Percentiles rank a stretch among this genome's conserved stretches.
These are phyloP conservation scores for Boletus sensibilis DNA, from an alignment of 768 basidiomycete species.

Conservation along the genomic window DNA sequence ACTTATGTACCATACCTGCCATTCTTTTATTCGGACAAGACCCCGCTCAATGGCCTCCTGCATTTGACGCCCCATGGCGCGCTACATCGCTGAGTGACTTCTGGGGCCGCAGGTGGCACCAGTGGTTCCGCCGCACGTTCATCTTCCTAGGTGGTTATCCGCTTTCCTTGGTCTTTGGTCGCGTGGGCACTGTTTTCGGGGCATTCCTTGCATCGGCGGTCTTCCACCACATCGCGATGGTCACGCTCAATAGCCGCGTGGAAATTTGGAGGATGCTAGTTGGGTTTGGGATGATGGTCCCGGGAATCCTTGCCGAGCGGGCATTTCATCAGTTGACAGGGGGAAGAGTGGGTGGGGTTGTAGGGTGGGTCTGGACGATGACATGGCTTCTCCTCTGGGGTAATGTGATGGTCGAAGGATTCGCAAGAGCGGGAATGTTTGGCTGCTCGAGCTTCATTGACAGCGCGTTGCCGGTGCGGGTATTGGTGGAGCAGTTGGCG, in stretches of 20 bases:
- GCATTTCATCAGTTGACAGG: slow-evolving; percentile 24
- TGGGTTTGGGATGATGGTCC: slow-evolving; percentile 56
- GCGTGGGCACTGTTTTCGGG: slow-evolving; percentile 49
- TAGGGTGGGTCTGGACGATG: slow-evolving; percentile 38
- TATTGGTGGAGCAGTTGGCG: slow-evolving; percentile 10
- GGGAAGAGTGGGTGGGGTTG: slow-evolving; percentile 27
- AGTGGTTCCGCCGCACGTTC: slow-evolving; percentile 34
- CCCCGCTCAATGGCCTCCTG: slow-evolving; percentile 34
- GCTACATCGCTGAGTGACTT: slow-evolving; percentile 38
- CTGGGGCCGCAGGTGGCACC: slow-evolving; percentile 42
- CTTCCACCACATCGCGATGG: slow-evolving; percentile 51
- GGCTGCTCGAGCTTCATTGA: slow-evolving; percentile 9
- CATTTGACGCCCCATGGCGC: slow-evolving; percentile 34
- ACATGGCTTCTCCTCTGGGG: slow-evolving; percentile 27
- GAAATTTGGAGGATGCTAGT: slow-evolving; percentile 43
- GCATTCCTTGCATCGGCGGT: slow-evolving; percentile 57
- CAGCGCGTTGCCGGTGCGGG: slow-evolving; percentile 2
- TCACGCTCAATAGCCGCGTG: slow-evolving; percentile 47
- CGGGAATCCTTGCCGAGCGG: slow-evolving; percentile 49
- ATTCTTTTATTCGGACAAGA: slow-evolving; percentile 31
- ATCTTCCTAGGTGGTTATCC: slow-evolving; percentile 31
- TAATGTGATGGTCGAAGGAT: slow-evolving; percentile 24
- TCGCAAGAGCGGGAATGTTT: slow-evolving; percentile 11
- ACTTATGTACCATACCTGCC: slow-evolving; percentile 22
- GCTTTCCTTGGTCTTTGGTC: slow-evolving; percentile 42